A percentile compares a stretch with the other conserved stretches of the same genome.
Evolutionary conservation across 306 rosid genomes (phyloP).

Genomic region (Inga laurina): DNA sequence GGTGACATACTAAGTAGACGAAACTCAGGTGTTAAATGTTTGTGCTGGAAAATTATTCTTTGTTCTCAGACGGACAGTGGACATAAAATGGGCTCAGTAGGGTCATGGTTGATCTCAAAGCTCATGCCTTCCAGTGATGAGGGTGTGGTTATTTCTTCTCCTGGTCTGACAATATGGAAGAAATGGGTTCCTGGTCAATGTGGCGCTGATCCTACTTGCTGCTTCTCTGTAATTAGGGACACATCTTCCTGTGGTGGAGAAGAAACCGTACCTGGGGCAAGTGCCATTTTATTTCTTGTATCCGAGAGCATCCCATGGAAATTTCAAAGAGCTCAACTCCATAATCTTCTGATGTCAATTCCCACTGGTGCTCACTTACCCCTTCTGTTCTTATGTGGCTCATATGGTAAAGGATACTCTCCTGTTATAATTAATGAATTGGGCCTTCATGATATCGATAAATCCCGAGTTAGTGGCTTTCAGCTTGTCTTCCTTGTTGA

Average conservation of each 20-base stretch:
- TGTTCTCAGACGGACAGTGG: conserved; percentile 55
- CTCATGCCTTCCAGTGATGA: conserved; percentile 60
- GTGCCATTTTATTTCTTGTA: conserved; percentile 73
- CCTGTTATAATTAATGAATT: conserved; percentile 56
- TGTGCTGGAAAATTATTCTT: conserved; percentile 83
- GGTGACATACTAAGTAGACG: conserved; percentile 57
- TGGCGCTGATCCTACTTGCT: conserved; percentile 59
- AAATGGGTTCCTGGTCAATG: conserved; percentile 60
- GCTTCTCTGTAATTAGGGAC: conserved; percentile 76
- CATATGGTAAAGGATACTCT: conserved; percentile 39
- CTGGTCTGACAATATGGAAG: conserved; percentile 80
- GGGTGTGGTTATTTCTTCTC: conserved; percentile 58
- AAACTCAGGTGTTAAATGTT: conserved; percentile 63
- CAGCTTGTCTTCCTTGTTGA: conserved; percentile 62
- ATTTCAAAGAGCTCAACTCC: conserved; percentile 63
- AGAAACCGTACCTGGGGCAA: conserved; percentile 68
- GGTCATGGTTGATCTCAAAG: conserved; percentile 82
- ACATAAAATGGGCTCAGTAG: conserved; percentile 43
- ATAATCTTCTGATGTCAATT: conserved; percentile 66
- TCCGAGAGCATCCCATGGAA: conserved; percentile 69
- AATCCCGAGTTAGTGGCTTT: conserved; percentile 58
- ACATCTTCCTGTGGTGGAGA: conserved; percentile 45
- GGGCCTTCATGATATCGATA: conserved; percentile 68
- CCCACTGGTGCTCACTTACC: conserved; percentile 79
- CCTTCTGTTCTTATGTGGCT: conserved; percentile 69